Evolutionary conservation across 1,284 basidiomycete species (phyloP).

Genomic region (Tilletiaria anomala): DNA sequence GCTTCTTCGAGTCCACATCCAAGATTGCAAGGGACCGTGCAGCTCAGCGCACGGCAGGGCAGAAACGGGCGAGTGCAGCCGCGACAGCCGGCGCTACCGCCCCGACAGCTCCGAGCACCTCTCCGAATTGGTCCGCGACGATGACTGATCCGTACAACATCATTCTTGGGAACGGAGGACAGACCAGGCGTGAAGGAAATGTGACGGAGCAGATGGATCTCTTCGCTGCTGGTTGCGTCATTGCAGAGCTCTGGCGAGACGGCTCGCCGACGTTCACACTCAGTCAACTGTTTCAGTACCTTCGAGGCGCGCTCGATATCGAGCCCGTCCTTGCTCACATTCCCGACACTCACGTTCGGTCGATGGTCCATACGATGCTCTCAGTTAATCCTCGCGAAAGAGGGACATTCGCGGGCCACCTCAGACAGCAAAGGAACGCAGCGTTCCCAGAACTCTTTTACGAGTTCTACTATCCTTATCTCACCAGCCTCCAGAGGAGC

Average conservation of each 20-base stretch:
- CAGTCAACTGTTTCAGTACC: slow-evolving; percentile 88
- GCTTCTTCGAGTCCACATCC: slow-evolving; percentile 70
- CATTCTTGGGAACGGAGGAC: slow-evolving; percentile 22
- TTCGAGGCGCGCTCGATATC: slow-evolving; percentile 66
- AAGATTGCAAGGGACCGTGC: slow-evolving; percentile 48
- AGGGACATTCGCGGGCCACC: slow-evolving; percentile 67
- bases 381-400: slow-evolving; percentile 59
- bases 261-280: slow-evolving; percentile 85
- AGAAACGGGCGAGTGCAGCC: neutral
- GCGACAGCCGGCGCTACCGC: neutral
- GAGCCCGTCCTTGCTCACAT: slow-evolving; percentile 61
- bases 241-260: slow-evolving; percentile 91
- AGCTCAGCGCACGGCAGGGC: slow-evolving; percentile 41
- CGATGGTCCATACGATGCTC: slow-evolving; percentile 69
- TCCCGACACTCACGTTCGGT: slow-evolving; percentile 65
- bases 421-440: slow-evolving; percentile 55
- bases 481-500: no score
- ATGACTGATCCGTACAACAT: slow-evolving; percentile 13
- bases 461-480: slow-evolving; percentile 79
- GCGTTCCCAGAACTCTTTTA: slow-evolving; percentile 88
- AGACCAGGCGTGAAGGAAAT: slow-evolving; percentile 52
- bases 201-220: slow-evolving; percentile 96
- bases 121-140: neutral
- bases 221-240: slow-evolving; percentile 86
- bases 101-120: slow-evolving; percentile 3